Percentiles rank a stretch among this genome's conserved stretches.
Evolutionary conservation across 148 eudicot genomes (phyloP).

Genomic region (Fagopyrum homotropicum): DNA sequence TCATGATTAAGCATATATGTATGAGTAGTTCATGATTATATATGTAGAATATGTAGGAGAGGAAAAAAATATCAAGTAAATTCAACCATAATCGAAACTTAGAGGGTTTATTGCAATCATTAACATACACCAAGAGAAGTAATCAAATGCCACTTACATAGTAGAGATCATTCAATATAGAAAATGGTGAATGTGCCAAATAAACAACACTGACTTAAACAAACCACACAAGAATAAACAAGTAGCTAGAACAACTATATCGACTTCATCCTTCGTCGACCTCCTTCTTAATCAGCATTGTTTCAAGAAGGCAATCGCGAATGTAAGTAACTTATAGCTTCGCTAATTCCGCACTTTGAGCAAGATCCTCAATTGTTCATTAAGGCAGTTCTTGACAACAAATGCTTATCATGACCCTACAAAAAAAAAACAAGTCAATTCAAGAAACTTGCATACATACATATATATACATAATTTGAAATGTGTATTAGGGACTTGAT

Average conservation of each 20-base stretch:
- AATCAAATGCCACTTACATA: background rate
- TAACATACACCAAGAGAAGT: background rate
- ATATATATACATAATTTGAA: too few relatives aligned
- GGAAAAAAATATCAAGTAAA: background rate
- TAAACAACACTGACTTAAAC: background rate
- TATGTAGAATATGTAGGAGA: too few relatives aligned
- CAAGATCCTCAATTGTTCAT: background rate
- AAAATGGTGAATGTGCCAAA: background rate
- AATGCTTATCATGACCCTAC: slow-evolving; percentile 21
- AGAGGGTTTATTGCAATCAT: background rate
- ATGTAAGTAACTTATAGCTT: background rate
- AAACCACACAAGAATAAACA: background rate
- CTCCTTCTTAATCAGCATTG: background rate
- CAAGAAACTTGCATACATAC: background rate
- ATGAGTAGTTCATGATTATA: too few relatives aligned
- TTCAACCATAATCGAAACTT: background rate
- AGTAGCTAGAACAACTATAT: background rate
- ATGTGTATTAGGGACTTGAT: background rate
- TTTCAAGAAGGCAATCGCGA: background rate
- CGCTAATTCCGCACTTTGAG: background rate
- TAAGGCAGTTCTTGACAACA: slow-evolving; percentile 38
- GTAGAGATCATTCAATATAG: background rate
- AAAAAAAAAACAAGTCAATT: background rate
- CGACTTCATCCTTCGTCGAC: background rate
- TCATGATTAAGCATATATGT: too few relatives aligned